Percentiles rank a stretch among this genome's conserved stretches.
Conservation (phyloP, 805 yeast genomes). For the Lachancea quebecensis region DNA sequence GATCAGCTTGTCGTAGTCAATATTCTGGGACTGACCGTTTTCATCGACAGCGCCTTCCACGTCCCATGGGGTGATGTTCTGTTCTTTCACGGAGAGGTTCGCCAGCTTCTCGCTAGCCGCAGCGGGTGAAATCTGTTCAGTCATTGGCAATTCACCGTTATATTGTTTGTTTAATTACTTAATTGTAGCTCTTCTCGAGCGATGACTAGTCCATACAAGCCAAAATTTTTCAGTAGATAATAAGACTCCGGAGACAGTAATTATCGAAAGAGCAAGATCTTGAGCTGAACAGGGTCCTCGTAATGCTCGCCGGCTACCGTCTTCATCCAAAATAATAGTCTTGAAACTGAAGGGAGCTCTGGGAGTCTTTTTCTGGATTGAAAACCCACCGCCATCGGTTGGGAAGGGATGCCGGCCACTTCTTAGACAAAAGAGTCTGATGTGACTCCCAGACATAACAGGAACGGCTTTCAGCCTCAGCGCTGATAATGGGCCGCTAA, state of each 20-base stretch:
- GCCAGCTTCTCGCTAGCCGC: slow-evolving; percentile 18
- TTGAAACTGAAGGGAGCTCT: too few species aligned
- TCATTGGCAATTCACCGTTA: not conserved
- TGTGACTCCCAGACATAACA: too few species aligned
- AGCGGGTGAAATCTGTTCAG: slow-evolving; percentile 3
- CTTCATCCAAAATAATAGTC: too few species aligned
- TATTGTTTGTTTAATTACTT: not conserved
- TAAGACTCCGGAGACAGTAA: not conserved
- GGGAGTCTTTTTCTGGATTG: too few species aligned
- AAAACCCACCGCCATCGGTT: too few species aligned
- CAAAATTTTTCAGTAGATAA: not conserved
- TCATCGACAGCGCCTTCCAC: slow-evolving; percentile 97
- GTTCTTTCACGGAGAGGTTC: slow-evolving; percentile 27
- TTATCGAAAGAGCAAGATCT: not conserved
- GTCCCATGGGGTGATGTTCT: slow-evolving; percentile 92
- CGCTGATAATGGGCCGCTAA: too few species aligned
- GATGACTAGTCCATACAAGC: not conserved
- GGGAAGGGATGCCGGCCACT: too few species aligned
- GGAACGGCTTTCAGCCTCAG: too few species aligned
- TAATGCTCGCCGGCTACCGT: too few species aligned
- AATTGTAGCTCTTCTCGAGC: not conserved
- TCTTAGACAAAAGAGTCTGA: too few species aligned
- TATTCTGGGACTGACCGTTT: slow-evolving; percentile 74
- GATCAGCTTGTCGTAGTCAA: slow-evolving; percentile 86
- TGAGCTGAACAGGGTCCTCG: too few species aligned